Conservation (phyloP, 148 eudicot species). For the Camellia japonica region DNA sequence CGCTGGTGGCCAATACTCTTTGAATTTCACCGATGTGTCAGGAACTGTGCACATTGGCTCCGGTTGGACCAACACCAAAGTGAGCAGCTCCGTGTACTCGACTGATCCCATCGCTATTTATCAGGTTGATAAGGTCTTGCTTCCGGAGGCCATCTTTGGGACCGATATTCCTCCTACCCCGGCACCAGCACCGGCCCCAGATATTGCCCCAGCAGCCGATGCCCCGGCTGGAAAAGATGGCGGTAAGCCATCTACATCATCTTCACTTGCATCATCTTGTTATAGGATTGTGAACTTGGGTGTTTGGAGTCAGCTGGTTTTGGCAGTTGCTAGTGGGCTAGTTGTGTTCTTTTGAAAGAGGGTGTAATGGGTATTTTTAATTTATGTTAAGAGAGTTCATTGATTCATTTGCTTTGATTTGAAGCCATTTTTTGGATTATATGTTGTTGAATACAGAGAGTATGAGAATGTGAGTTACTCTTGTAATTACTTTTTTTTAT, state of each 20-base stretch:
- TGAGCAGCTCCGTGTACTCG: slow-evolving; percentile 66
- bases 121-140: slow-evolving; percentile 68
- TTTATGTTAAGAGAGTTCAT: slow-evolving; percentile 32
- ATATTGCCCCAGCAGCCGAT: slow-evolving; percentile 47
- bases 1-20: slow-evolving; percentile 60
- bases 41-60: slow-evolving; percentile 59
- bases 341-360: slow-evolving; percentile 33
- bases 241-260: slow-evolving; percentile 21
- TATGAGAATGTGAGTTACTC: slow-evolving; percentile 8
- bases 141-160: slow-evolving; percentile 91
- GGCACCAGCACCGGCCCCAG: slow-evolving; percentile 83
- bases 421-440: slow-evolving; percentile 18
- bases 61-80: slow-evolving; percentile 69
- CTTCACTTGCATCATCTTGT: slow-evolving; percentile 33
- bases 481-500: not conserved
- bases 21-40: slow-evolving; percentile 63
- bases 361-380: slow-evolving; percentile 18
- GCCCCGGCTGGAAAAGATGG: slow-evolving; percentile 32
- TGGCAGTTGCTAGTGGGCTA: slow-evolving; percentile 40
- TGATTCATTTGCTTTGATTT: slow-evolving; percentile 38
- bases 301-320: slow-evolving; percentile 31
- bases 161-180: slow-evolving; percentile 84
- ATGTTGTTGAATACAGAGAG: slow-evolving; percentile 2
- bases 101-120: slow-evolving; percentile 71
- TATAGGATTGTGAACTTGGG: slow-evolving; percentile 21